These are phyloP conservation scores for Papiliotrema nemorosa DNA, from an alignment of 1,284 basidiomycete genomes.

Conservation along the genomic window DNA sequence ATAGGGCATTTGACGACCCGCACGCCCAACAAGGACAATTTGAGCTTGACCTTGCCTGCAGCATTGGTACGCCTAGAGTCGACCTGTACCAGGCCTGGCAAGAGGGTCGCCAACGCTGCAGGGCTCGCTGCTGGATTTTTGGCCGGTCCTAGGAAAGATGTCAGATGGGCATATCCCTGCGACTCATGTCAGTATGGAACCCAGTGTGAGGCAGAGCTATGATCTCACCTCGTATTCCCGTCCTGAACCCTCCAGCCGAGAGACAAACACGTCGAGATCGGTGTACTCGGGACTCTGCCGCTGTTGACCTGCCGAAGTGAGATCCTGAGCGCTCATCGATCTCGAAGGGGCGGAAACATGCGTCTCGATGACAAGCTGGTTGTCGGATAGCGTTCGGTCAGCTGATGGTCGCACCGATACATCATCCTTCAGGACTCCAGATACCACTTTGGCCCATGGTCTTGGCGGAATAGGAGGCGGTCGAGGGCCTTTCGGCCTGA, in stretches of 20 bases:
- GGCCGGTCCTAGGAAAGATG: conserved; percentile 62
- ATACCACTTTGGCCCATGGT: conserved; percentile 14
- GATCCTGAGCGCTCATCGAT: conserved; percentile 2
- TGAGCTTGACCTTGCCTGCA: conserved; percentile 72
- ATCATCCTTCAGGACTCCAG: background rate
- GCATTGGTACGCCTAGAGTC: conserved; percentile 62
- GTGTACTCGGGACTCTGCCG: conserved; percentile 51
- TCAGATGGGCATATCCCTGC: conserved; percentile 59
- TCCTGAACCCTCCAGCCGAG: conserved; percentile 55
- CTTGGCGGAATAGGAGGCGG: conserved; percentile 37
- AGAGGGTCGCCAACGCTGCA: conserved; percentile 48
- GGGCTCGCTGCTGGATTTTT: conserved; percentile 41
- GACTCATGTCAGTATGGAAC: background rate
- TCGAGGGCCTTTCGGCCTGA: conserved; percentile 33
- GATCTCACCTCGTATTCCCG: conserved; percentile 60
- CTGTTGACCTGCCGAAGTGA: background rate
- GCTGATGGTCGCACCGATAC: background rate
- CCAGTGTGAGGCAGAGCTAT: background rate
- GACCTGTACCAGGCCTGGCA: conserved; percentile 62
- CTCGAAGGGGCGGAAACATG: background rate
- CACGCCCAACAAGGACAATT: conserved; percentile 66
- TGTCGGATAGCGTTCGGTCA: background rate
- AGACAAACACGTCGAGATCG: conserved; percentile 61
- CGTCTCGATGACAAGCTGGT: background rate
- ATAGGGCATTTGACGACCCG: conserved; percentile 74